Evolutionary conservation across 495 filamentous ascomycete genomes (phyloP), one percentile per base, ranked within the genome.

Genomic region (Viridothelium virens): DNA sequence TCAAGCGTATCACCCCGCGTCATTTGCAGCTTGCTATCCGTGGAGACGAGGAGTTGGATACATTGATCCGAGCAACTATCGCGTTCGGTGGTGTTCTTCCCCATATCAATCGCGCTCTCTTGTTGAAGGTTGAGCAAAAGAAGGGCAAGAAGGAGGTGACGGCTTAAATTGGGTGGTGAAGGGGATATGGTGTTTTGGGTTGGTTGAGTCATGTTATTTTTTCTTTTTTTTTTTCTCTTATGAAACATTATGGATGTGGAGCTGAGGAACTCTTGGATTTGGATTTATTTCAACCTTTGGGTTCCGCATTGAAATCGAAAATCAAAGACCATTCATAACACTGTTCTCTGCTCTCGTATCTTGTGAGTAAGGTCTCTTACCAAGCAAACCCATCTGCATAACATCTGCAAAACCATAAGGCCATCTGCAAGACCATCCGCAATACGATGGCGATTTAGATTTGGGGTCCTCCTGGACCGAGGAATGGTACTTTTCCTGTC

Each of bases 71-170:
- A 71, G 94, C 94, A 38, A 98, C 94, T 61, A 98, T 98, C 75
- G 94, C 94, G 66, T 97, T 95, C 69, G 94, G 94, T 80, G 94
- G 94, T 88, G 94, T 98, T 47, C 81, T 98, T 72, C 94, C 94
- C 38, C 94, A 96, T 77, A 98, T 98, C 89, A 97, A 98, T 82
- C 90, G 94, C 69, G 94, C 94, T 33, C 82, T 98, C 67, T 83
- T 98, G 69, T 84, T 97, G 74, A 98, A 98, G 88, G 95, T 97
- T 63, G 95, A 97, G 80, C 91, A 97, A 80, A 97, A 97, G 90
- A 98, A 98, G 91, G 74, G 74, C 66, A 95, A 93, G 83, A 91
- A 90, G 85, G 80, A 82, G 56, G 76, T 79, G 65, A 84, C 86
- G 73, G 82, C 78, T 62, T 87, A 79, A 65, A 10, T 59, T 36